Conservation (phyloP, 345 rosid species). For the Citrus glauca region DNA sequence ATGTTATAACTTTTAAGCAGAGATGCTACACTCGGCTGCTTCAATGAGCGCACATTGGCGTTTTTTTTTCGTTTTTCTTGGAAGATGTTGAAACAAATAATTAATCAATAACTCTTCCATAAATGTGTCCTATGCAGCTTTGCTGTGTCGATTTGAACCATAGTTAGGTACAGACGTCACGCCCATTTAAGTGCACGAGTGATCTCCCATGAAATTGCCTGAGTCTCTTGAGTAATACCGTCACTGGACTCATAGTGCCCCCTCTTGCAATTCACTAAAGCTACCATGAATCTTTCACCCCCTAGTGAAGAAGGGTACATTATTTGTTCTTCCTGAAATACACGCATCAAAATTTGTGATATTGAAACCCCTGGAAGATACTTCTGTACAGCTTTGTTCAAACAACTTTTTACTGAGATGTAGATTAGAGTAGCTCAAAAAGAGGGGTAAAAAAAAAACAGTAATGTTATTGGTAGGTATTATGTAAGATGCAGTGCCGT, state of each 20-base stretch:
- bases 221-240: conserved; percentile 14
- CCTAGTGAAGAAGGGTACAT: conserved; percentile 79
- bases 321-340: conserved; percentile 74
- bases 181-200: conserved; percentile 61
- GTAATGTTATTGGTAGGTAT: too few species aligned
- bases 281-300: conserved; percentile 69
- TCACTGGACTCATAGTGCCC: conserved; percentile 18
- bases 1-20: background rate
- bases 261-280: conserved; percentile 52
- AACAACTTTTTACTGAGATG: too few species aligned
- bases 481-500: too few species aligned
- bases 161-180: background rate
- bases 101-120: background rate
- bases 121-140: background rate
- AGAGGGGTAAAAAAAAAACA: too few species aligned
- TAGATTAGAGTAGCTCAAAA: too few species aligned
- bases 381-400: background rate
- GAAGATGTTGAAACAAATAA: background rate
- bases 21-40: background rate
- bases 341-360: background rate
- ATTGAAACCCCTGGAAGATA: background rate
- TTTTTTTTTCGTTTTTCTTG: background rate
- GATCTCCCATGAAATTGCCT: conserved; percentile 70
- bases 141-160: background rate
- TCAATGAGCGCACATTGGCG: background rate